Base-by-base conservation (phyloP, 371 early-diverging fungal genomes). In the Homolaphlyctis polyrhiza region DNA sequence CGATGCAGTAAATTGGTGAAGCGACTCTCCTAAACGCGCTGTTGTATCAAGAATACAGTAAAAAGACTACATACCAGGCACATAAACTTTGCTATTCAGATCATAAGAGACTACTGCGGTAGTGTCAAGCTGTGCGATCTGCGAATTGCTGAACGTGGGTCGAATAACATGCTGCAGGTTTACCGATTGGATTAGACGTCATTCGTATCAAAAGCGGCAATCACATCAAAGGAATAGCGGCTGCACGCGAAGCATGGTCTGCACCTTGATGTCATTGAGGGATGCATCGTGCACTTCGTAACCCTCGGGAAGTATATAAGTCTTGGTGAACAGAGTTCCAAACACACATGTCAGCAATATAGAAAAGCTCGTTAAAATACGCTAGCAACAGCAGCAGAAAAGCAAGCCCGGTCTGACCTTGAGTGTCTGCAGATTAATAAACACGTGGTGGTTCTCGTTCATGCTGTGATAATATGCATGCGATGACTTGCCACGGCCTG, bases 381-480 rank as follows among this genome's bases (percentile, higher is more conserved):
- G n/a, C n/a, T n/a, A n/a, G n/a, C n/a, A n/a, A n/a, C n/a, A n/a
- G n/a, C n/a, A n/a, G n/a, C n/a, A n/a, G n/a, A n/a, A n/a, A n/a
- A n/a, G n/a, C n/a, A n/a, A 47, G 27, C 32, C 57, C 25, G 0
- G 45, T 11, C 36, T 27, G 70, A 89, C 92, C 73, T 88, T 91
- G 35, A 92, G 79, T 0, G 94, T 90, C n/a, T 85, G 74, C 58
- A 97, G 71, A 69, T 98, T 93, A 66, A 97, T 91, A 73, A 92
- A 97, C 1, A 98, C 95, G 71, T 96, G 96, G 68, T 98, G 99
- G 74, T 92, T 89, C 66, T 94, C 92, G 65, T 95, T 86, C 62
- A 98, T 83, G 71, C 92, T 89, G 74, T 98, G 99, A 64, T 91
- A 91, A 71, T 95, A 96, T 1, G 99, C 97, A 68, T 95, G 95